phyloP scores from a whole-genome alignment of 163 green algal species.

The Scenedesmus sp. region DNA sequence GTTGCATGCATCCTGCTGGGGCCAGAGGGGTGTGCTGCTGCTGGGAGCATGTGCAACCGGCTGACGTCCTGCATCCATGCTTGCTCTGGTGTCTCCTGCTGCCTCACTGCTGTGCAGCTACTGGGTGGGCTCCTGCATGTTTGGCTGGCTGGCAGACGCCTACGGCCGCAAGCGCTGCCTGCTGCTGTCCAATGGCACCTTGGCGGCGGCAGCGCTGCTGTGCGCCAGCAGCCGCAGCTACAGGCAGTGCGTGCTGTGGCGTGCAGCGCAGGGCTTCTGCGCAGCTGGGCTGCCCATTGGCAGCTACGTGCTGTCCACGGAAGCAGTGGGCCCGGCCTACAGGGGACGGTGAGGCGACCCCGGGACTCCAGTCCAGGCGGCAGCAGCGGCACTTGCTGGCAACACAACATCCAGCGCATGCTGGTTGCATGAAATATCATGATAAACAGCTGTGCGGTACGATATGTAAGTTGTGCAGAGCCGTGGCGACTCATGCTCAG shows the following conservation, averaged over 20 bases:
- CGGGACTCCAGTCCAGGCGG: not conserved
- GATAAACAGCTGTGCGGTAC: not conserved
- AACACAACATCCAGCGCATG: too few species aligned
- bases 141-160: constrained; percentile 30
- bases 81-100: not conserved
- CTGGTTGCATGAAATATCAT: not conserved
- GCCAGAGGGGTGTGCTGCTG: too few species aligned
- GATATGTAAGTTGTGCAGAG: not conserved
- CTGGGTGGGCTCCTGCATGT: constrained; percentile 5
- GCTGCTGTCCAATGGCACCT: constrained; percentile 7
- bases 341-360: not conserved
- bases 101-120: constrained; percentile 4
- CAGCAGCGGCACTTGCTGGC: not conserved
- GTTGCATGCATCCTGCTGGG: too few species aligned
- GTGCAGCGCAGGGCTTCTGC: constrained; percentile 3
- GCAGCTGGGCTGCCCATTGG: constrained; percentile 39
- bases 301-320: constrained; percentile 37
- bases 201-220: constrained; percentile 10
- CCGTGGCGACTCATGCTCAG: not conserved
- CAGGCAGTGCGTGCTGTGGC: not conserved
- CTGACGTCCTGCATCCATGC: not conserved
- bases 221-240: constrained; percentile 9
- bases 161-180: constrained; percentile 26
- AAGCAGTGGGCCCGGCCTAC: constrained; percentile 34
- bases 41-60: not conserved